Evolutionary conservation across 2,329 filamentous ascomycete genomes (phyloP).

Genomic region (Sordariomycetes sp.): DNA sequence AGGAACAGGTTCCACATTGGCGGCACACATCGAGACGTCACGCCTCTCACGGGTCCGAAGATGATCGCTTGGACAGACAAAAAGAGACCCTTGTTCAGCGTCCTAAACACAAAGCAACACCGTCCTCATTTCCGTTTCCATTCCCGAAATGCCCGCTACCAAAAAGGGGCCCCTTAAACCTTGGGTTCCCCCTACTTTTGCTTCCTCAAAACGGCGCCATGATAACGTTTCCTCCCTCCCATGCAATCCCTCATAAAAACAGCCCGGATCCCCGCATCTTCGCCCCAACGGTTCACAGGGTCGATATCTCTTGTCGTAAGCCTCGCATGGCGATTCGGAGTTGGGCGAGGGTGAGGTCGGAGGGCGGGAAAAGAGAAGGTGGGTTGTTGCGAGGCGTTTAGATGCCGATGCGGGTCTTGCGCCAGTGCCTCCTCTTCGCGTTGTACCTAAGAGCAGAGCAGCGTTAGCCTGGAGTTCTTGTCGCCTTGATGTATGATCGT

Average conservation of each 20-base stretch:
- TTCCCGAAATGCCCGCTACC: background rate
- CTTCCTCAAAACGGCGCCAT: background rate
- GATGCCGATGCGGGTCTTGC: slow-evolving; percentile 99
- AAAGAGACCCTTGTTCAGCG: background rate
- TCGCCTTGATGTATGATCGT: background rate
- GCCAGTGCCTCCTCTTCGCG: slow-evolving; percentile 99
- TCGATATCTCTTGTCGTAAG: background rate
- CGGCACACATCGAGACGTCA: too few relatives aligned
- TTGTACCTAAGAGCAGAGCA: slow-evolving; percentile 70
- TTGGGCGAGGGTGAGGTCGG: background rate
- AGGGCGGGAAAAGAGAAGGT: background rate
- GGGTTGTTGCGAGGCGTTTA: slow-evolving; percentile 38
- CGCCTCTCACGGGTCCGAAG: too few relatives aligned
- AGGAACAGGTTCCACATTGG: too few relatives aligned
- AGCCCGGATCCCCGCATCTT: background rate
- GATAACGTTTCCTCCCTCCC: background rate
- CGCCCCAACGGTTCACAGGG: background rate
- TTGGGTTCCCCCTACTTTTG: background rate
- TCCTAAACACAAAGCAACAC: background rate
- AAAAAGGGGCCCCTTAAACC: background rate
- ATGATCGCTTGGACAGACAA: background rate
- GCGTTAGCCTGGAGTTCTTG: slow-evolving; percentile 1
- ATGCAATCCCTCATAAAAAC: background rate
- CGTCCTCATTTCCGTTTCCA: slow-evolving; percentile 7
- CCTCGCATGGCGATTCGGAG: background rate